Evolutionary conservation across 1,284 basidiomycete genomes (phyloP), one percentile per base, ranked within the genome.

Genomic region (Apiotrichum mycotoxinovorans): DNA sequence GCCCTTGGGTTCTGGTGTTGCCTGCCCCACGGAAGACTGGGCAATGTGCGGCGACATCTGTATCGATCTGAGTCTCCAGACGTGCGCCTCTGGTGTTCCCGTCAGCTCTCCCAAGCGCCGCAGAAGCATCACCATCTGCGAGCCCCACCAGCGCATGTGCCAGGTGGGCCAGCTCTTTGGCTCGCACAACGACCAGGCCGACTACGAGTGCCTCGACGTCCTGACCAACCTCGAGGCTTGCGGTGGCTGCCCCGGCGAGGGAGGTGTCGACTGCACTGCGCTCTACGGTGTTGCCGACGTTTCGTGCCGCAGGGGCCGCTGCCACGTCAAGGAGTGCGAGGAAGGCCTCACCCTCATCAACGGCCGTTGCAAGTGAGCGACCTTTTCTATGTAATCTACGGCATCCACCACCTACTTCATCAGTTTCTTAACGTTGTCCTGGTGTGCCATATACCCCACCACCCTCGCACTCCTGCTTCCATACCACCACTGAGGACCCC

Each of bases 271-370:
- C 47, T 56, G 58, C 44, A 56, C 58, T n/a, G 40, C 54, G n/a
- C 56, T 60, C 35, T 49, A 48, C 34, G 46, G 46, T 27, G 58
- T 41, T 27, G 15, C 34, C 20, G 45, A 48, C n/a, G 58, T 60
- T 7, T 42, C 54, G 11, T 60, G 58, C 40, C 15, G 37, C 25
- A 26, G 22, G n/a, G 58, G 58, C 12, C 65, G 52, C 47, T 71
- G 67, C 47, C 30, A 15, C 30, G 41, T 52, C n/a, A 17, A 26
- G 25, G 43, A 45, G 35, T 46, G 51, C 35, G 43, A 52, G 34
- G 18, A 26, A 18, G 51, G 51, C 22, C 42, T 52, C 33, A 23
- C 20, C 23, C 42, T 52, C 18, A 26, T 26, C 42, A 18, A 25
- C 18, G 51, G 51, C 35, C 34, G 33, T 23, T 52, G 43, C 43